Base-by-base conservation (phyloP, 2,329 filamentous ascomycete genomes). In the Dactylellina parvicollis region DNA sequence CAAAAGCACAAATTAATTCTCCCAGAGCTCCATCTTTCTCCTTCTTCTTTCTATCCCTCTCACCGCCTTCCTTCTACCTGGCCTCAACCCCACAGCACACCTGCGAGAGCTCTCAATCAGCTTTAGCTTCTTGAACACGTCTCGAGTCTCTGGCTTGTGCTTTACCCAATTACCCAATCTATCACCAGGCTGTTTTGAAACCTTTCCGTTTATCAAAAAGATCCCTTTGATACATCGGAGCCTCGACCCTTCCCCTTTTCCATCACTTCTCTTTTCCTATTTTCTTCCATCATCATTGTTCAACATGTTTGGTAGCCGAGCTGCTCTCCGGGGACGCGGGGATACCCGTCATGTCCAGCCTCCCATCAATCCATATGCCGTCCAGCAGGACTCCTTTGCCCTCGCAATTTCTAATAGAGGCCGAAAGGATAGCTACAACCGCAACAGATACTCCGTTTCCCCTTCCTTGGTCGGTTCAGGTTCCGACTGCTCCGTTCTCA, bases 401-500 rank as follows among this genome's bases (percentile, higher is more conserved):
- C 12, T 26, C 7, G 22, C 49, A 14, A 18, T 24, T 22, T 4
- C 46, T 52, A 54, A 52, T 32, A 22, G 20, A 7, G 10, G 26
- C 46, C 44, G 42, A 8, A 42, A 30, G 10, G 26, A 46, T 5
- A 3, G 16, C 36, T 57, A 42, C 30, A 20, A 52, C 38, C 24
- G 20, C n/a, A 30, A 44, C 22, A 61, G 62, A 57, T 42, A 49
- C 5, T 50, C 55, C 20, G 34, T 42, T 20, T 56, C 50, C 10
- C 52, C 70, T 12, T 52, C 46, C 24, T 60, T 30, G 46, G 10
- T 67, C 22, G 10, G 34, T 14, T 44, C 49, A 2, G 8, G 26
- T 46, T 42, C 28, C 28, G 16, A 9, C 22, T 69, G 28, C 16
- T 38, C 54, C 16, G 24, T 59, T 44, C 54, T 74, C 77, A 96